These are phyloP conservation scores for Russula griseocarnosa DNA, from an alignment of 768 basidiomycete species.

Conservation along the genomic window DNA sequence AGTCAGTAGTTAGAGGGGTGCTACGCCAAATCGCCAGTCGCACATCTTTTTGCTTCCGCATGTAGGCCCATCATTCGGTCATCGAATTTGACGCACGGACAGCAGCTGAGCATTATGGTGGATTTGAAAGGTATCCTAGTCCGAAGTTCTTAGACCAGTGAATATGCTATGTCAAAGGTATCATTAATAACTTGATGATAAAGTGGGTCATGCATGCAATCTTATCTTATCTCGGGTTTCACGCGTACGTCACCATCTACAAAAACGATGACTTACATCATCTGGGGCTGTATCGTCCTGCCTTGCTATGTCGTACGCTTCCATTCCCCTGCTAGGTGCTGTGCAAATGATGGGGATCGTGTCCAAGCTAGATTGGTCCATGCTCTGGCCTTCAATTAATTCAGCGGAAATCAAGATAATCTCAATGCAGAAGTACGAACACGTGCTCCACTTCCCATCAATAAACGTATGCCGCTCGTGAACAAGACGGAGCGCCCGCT, in stretches of 20 bases:
- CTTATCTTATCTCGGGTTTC: not conserved
- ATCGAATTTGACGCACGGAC: conserved; percentile 42
- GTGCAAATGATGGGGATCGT: not conserved
- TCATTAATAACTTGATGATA: not conserved
- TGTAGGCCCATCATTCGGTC: conserved; percentile 31
- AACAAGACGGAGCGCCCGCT: no score
- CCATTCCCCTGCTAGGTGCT: not conserved
- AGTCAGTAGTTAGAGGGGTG: conserved; percentile 70
- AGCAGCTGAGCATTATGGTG: conserved; percentile 51
- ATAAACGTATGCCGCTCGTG: no score
- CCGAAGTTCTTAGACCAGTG: conserved; percentile 3
- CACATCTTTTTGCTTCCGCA: conserved; percentile 36
- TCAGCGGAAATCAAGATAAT: no score
- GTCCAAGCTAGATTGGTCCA: not conserved
- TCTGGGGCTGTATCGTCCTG: no score
- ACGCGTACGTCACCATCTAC: no score
- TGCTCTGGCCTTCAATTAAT: not conserved
- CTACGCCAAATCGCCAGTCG: conserved; percentile 73
- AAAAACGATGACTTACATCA: no score
- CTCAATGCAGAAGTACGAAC: no score
- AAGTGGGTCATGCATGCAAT: not conserved
- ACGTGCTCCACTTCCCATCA: no score
- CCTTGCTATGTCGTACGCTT: no score
- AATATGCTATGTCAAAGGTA: conserved; percentile 10
- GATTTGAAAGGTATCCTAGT: conserved; percentile 31